A percentile compares a stretch with the other conserved stretches of the same genome.
These are phyloP conservation scores for Platanus orientalis DNA, from an alignment of 164 flowering plant genomes.

Conservation along the genomic window DNA sequence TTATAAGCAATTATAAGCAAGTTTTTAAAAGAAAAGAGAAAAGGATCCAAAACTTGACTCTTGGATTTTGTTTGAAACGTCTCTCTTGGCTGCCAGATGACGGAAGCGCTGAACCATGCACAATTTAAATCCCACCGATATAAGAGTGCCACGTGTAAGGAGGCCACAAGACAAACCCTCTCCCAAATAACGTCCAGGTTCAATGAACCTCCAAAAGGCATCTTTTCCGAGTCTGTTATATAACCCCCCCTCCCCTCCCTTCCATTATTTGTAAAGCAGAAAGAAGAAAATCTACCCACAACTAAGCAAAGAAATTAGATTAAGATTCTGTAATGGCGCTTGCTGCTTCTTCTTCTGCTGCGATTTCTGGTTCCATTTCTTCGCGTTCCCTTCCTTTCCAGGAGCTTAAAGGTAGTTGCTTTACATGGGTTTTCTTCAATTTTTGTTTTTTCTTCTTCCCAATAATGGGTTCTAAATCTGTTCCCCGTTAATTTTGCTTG, in stretches of 20 bases:
- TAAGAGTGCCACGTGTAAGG: slow-evolving; percentile 17
- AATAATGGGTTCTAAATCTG: neutral
- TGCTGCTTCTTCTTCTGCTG: slow-evolving; percentile 30
- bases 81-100: neutral
- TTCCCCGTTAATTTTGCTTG: too few relatives aligned
- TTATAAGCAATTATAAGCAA: too few relatives aligned
- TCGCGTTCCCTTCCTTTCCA: slow-evolving; percentile 24
- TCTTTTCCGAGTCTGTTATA: slow-evolving; percentile 5
- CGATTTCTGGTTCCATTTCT: slow-evolving; percentile 29
- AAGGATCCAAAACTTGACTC: too few relatives aligned
- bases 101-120: slow-evolving; percentile 1
- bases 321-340: slow-evolving; percentile 27
- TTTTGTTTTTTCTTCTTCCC: neutral
- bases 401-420: slow-evolving; percentile 33
- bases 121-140: slow-evolving; percentile 14
- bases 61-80: too few relatives aligned
- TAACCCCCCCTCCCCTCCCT: slow-evolving; percentile 7
- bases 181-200: slow-evolving; percentile 56
- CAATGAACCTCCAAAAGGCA: slow-evolving; percentile 49
- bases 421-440: neutral
- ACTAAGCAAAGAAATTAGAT: neutral
- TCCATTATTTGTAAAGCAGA: neutral
- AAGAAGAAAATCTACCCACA: neutral
- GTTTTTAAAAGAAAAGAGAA: too few relatives aligned
- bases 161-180: neutral